phyloP scores from a whole-genome alignment of 169 alveolate species.

The Plasmodium knowlesi region DNA sequence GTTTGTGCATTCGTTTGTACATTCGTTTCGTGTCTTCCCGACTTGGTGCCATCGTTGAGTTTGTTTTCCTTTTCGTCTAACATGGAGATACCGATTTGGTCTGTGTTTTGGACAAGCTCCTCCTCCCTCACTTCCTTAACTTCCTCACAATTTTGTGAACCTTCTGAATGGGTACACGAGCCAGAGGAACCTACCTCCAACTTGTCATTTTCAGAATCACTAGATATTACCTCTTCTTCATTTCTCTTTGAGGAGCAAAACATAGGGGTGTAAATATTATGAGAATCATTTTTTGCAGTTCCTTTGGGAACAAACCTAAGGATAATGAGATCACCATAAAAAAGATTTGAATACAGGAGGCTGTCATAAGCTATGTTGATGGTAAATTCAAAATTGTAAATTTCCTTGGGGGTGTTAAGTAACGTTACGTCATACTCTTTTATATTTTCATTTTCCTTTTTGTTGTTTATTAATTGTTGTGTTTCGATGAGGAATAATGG shows the following conservation, averaged over 20 bases:
- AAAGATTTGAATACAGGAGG: conserved; percentile 6
- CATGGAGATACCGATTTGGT: not conserved
- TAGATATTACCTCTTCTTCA: conserved; percentile 2
- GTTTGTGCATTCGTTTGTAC: not conserved
- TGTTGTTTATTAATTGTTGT: conserved; percentile 67
- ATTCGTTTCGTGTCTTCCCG: not conserved
- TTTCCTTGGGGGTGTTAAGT: conserved; percentile 15
- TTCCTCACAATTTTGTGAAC: not conserved
- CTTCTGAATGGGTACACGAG: not conserved
- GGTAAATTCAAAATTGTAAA: conserved; percentile 13
- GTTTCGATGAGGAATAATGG: conserved; percentile 72
- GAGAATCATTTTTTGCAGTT: conserved; percentile 38
- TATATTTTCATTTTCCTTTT: conserved; percentile 54
- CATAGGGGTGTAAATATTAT: not conserved
- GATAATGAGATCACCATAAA: conserved; percentile 53
- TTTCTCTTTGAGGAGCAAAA: not conserved
- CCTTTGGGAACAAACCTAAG: conserved; percentile 54
- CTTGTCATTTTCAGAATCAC: conserved; percentile 14
- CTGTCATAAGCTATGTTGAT: conserved; percentile 31
- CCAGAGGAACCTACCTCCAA: not conserved
- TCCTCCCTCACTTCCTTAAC: not conserved
- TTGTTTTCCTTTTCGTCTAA: not conserved
- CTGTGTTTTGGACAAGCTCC: not conserved
- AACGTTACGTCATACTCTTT: conserved; percentile 34
- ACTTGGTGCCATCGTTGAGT: not conserved